A percentile compares a stretch with the other conserved stretches of the same genome.
Evolutionary conservation across 495 filamentous ascomycete genomes (phyloP).

Genomic region (Evernia prunastri): DNA sequence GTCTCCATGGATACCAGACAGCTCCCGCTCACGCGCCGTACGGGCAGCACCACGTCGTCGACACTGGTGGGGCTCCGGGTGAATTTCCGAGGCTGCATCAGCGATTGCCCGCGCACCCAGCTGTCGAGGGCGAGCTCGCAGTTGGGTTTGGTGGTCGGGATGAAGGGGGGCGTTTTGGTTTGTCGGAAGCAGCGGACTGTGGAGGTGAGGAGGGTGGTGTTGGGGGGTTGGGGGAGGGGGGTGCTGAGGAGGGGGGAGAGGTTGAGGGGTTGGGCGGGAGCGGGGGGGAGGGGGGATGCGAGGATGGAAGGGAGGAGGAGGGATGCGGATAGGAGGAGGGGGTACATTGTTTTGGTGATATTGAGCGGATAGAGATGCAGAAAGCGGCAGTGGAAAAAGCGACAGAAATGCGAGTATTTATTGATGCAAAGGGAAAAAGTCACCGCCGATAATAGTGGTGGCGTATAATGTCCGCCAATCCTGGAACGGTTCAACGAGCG

Average conservation of each 20-base stretch:
- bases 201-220: neutral
- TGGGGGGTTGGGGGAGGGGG: neutral
- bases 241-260: neutral
- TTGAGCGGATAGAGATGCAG: neutral
- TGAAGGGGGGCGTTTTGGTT: constrained; percentile 1
- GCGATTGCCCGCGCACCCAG: constrained; percentile 4
- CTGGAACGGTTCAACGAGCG: neutral
- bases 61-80: neutral
- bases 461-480: neutral
- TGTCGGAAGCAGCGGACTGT: neutral
- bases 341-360: neutral
- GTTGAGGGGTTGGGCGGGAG: neutral
- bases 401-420: neutral
- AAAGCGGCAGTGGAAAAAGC: neutral
- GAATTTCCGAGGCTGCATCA: neutral
- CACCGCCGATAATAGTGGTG: too few species aligned
- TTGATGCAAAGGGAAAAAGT: too few species aligned
- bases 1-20: neutral
- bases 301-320: neutral
- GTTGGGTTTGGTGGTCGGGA: constrained; percentile 1
- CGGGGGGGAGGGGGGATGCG: neutral
- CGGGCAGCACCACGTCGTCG: neutral
- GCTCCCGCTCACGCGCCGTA: neutral
- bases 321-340: neutral
- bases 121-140: constrained; percentile 4